A percentile compares a stretch with the other conserved stretches of the same genome.
These are phyloP conservation scores for Penicillium sp. DNA, from an alignment of 2,329 filamentous ascomycete species.

Conservation along the genomic window DNA sequence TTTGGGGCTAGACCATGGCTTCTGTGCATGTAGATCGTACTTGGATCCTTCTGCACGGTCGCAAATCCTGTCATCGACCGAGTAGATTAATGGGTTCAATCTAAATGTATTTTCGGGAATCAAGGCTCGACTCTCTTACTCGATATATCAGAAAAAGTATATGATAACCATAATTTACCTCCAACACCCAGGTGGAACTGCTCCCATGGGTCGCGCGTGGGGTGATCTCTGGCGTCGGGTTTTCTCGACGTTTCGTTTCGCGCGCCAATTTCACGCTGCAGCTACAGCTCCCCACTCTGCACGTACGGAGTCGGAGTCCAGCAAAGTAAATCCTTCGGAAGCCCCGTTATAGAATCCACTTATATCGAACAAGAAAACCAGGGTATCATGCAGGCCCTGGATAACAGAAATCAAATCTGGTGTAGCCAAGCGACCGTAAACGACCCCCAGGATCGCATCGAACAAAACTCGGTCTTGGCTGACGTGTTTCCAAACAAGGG, in stretches of 20 bases:
- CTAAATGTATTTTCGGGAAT: neutral
- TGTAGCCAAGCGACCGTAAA: neutral
- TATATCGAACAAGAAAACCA: neutral
- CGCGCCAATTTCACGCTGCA: neutral
- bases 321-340: neutral
- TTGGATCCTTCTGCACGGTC: neutral
- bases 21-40: slow-evolving; percentile 1
- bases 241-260: slow-evolving; percentile 7
- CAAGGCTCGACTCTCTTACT: neutral
- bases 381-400: neutral
- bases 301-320: neutral
- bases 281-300: slow-evolving; percentile 6
- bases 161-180: slow-evolving; percentile 5
- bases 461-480: slow-evolving; percentile 23
- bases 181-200: neutral
- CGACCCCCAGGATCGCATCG: slow-evolving; percentile 4
- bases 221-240: neutral
- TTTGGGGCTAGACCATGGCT: slow-evolving; percentile 1
- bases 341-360: neutral
- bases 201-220: slow-evolving; percentile 20
- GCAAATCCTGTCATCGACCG: neutral
- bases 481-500: slow-evolving; percentile 20
- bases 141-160: neutral
- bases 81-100: neutral
- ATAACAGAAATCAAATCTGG: neutral